Evolutionary conservation across 2,329 filamentous ascomycete genomes (phyloP), one percentile per base, ranked within the genome.

Genomic region (Colletotrichum acutatum): DNA sequence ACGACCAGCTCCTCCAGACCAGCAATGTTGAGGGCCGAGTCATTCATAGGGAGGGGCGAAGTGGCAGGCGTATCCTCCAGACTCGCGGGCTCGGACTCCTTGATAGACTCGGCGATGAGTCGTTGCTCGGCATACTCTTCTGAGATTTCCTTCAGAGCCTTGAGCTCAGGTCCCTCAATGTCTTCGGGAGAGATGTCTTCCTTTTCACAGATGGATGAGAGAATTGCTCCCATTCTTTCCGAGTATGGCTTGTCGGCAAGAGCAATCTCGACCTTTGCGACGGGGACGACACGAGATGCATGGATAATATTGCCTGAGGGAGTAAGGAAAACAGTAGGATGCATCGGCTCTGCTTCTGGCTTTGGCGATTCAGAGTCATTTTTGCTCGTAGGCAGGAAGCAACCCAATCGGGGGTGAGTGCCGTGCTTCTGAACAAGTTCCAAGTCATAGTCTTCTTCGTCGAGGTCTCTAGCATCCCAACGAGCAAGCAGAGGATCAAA

Each of bases 341-440:
- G 84, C 34, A 84, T 82, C 12, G 85, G 85, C 71, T 86, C 83
- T 61, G 85, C 81, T 56, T 82, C 83, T 0, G 83, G 80, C 22
- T 77, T 78, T 4, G 85, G 82, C 1, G 81, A 77, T 75, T 86
- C 85, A 3, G 78, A 73, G 30, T 86, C 82, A 71, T 88, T 90
- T 66, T 78, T 78, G 53, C 87, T 90, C 16, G 77, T 80, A 2
- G 84, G 83, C 28, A 90, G 76, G 76, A 89, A 86, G 53, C 90
- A 80, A 42, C 89, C 89, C 71, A 86, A 87, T 53, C 82, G 84
- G 1, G 89, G 88, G 68, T 91, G 89, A 6, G 91, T 77, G 6
- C 79, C 80, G 77, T 89, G 82, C 73, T 84, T 86, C 76, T 85
- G 82, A 63, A 91, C 82, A 60, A 86, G 77, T 4, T 85, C 83